These are phyloP conservation scores for Kluyveromyces siamensis DNA, from an alignment of 805 yeast species.

Conservation along the genomic window DNA sequence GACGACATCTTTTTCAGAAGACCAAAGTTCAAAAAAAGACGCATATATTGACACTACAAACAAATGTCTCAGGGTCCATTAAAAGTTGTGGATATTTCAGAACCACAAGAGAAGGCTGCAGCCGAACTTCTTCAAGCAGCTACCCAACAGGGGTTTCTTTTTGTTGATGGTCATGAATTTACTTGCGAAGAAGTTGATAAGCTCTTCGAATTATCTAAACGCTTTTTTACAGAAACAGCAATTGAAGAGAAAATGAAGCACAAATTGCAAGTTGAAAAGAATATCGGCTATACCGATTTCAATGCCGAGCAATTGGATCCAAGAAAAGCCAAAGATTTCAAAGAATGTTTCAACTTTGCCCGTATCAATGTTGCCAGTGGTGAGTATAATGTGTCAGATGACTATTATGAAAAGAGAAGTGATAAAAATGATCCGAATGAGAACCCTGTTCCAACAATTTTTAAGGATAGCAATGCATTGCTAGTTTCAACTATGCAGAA, in stretches of 20 bases:
- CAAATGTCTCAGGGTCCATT: constrained; percentile 14
- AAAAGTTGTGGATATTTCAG: constrained; percentile 50
- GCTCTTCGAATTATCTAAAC: constrained; percentile 40
- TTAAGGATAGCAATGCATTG: constrained; percentile 35
- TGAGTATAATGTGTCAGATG: constrained; percentile 17
- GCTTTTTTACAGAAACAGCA: constrained; percentile 42
- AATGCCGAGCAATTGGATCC: constrained; percentile 41
- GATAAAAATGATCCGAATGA: constrained; percentile 13
- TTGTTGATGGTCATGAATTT: constrained; percentile 61
- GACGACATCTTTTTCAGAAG: background rate
- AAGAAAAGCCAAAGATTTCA: constrained; percentile 43
- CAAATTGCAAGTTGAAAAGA: constrained; percentile 40
- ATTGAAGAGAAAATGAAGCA: constrained; percentile 39
- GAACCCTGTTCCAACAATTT: constrained; percentile 43
- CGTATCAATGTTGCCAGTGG: constrained; percentile 44
- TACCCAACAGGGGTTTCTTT: constrained; percentile 54
- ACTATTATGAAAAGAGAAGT: constrained; percentile 3
- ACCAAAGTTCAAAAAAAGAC: background rate
- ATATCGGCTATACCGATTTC: constrained; percentile 52
- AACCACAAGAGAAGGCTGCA: constrained; percentile 35
- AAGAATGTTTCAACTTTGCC: constrained; percentile 65
- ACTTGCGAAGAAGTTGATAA: constrained; percentile 43
- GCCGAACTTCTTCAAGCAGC: constrained; percentile 49
- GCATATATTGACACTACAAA: too few relatives aligned
- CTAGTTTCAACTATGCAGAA: constrained; percentile 36